These are phyloP conservation scores for Cryomyces antarcticus DNA, from an alignment of 495 filamentous ascomycete species.

Conservation along the genomic window DNA sequence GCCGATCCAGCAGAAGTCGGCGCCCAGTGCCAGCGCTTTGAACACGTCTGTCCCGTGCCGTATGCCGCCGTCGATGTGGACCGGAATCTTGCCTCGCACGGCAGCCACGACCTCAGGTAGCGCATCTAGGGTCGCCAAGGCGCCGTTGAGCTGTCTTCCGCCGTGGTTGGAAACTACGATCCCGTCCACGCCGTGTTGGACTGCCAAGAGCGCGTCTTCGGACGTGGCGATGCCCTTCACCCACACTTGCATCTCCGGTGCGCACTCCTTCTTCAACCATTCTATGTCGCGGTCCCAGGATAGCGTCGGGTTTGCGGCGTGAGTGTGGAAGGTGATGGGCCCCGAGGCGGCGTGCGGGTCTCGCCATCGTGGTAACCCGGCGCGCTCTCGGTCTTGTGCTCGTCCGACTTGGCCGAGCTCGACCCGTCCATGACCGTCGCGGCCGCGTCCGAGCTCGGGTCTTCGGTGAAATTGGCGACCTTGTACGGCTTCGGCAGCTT, in stretches of 20 bases:
- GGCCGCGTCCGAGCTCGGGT: constrained; percentile 4
- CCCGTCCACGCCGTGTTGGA: constrained; percentile 16
- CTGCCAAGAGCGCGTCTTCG: constrained; percentile 19
- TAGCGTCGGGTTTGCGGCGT: constrained; percentile 18
- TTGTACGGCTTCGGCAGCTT: constrained; percentile 18
- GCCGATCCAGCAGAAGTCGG: constrained; percentile 14
- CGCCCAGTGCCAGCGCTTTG: constrained; percentile 16
- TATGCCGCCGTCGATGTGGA: constrained; percentile 14
- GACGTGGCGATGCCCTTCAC: constrained; percentile 19
- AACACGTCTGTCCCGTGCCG: constrained; percentile 14
- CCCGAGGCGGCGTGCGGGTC: constrained; percentile 9
- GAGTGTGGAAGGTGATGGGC: constrained; percentile 18
- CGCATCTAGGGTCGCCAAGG: constrained; percentile 13
- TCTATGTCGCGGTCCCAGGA: constrained; percentile 19
- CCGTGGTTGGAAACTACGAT: constrained; percentile 29
- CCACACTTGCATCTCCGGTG: constrained; percentile 18
- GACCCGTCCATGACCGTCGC: constrained; percentile 9
- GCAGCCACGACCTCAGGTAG: constrained; percentile 17
- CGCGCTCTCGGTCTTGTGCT: constrained; percentile 4
- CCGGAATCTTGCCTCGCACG: constrained; percentile 9
- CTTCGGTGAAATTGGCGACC: constrained; percentile 16
- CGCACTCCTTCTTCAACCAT: constrained; percentile 17
- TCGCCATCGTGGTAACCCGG: constrained; percentile 12
- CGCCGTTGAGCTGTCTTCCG: constrained; percentile 24
- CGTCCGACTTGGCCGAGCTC: background rate